phyloP scores from a whole-genome alignment of 176 grass and related monocot species.

The Chrysopogon serrulatus region DNA sequence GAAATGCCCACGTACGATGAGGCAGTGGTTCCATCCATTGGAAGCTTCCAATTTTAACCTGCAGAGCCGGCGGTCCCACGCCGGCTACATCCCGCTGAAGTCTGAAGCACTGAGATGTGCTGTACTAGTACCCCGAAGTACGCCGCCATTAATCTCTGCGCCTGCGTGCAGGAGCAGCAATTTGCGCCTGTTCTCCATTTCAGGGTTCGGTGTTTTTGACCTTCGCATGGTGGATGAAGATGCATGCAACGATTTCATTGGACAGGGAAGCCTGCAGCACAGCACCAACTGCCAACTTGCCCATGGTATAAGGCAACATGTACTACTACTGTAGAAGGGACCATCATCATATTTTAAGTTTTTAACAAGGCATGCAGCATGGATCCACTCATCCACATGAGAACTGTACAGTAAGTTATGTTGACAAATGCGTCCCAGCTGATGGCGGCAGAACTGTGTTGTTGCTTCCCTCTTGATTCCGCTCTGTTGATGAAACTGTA shows the following conservation, averaged over 20 bases:
- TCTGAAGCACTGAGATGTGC: neutral
- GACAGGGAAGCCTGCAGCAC: neutral
- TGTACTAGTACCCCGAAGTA: neutral
- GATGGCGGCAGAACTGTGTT: neutral
- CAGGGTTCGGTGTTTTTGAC: neutral
- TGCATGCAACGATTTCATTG: neutral
- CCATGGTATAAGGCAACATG: neutral
- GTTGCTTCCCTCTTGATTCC: neutral
- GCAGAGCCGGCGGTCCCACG: neutral
- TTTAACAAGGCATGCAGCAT: neutral
- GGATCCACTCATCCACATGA: neutral
- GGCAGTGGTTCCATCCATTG: neutral
- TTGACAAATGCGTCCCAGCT: neutral
- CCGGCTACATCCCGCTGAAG: no score
- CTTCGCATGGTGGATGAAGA: neutral
- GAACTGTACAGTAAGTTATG: neutral
- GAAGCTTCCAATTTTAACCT: constrained; percentile 23
- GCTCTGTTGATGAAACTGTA: neutral
- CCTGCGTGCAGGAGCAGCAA: neutral
- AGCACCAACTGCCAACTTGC: neutral
- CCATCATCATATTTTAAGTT: neutral
- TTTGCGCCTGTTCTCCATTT: neutral
- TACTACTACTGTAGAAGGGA: no score
- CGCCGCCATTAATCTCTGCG: neutral
- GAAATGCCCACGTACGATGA: neutral